Evolutionary conservation across 164 flowering plant genomes (phyloP).

Genomic region (Echeveria elegans): DNA sequence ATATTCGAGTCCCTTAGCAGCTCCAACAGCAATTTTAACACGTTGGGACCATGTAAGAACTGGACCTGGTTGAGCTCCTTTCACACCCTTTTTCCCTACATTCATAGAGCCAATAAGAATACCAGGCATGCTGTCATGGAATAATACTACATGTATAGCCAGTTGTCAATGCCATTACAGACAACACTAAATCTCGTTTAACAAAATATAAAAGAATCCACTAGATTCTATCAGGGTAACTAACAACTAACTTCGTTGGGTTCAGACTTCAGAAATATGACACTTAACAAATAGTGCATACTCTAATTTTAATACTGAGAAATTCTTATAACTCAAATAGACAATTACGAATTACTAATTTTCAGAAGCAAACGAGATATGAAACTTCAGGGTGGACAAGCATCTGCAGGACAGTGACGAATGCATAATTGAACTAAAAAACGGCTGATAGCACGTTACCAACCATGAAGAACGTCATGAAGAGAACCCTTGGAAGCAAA

Average conservation of each 20-base stretch:
- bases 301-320: too few relatives aligned
- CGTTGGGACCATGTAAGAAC: conserved; percentile 77
- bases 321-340: too few relatives aligned
- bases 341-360: too few relatives aligned
- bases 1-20: conserved; percentile 81
- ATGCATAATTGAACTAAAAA: background rate
- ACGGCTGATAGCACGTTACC: background rate
- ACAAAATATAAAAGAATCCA: background rate
- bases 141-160: background rate
- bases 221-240: background rate
- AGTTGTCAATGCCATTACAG: background rate
- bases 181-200: background rate
- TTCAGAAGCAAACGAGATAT: background rate
- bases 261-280: too few relatives aligned
- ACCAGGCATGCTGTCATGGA: background rate
- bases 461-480: conserved; percentile 74
- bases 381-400: background rate
- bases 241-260: background rate
- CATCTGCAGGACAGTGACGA: background rate
- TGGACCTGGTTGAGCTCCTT: conserved; percentile 81
- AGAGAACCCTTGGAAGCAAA: conserved; percentile 67
- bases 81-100: conserved; percentile 65
- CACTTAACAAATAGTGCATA: too few relatives aligned
- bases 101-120: background rate
- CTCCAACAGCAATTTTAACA: conserved; percentile 86